phyloP scores from a whole-genome alignment of 805 yeast genomes.

The Candida berthetii region DNA sequence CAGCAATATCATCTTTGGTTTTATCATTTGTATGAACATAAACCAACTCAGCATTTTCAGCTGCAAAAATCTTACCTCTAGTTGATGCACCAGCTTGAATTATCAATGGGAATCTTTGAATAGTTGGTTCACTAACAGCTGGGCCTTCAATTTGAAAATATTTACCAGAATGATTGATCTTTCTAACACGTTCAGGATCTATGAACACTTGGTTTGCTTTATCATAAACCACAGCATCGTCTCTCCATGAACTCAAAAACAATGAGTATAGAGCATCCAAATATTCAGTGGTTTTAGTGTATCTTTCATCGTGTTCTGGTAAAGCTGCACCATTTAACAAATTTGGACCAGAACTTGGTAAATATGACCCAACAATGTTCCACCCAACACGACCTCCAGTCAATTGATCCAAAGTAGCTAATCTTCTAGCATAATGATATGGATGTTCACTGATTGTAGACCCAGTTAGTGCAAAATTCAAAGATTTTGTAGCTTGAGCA shows the following conservation, averaged over 20 bases:
- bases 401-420: constrained; percentile 34
- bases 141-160: constrained; percentile 33
- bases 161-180: constrained; percentile 30
- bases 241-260: constrained; percentile 34
- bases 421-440: constrained; percentile 30
- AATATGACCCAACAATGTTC: constrained; percentile 36
- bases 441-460: constrained; percentile 37
- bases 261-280: constrained; percentile 30
- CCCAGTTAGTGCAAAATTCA: constrained; percentile 32
- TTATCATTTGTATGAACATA: constrained; percentile 26
- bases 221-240: constrained; percentile 22
- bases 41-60: constrained; percentile 33
- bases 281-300: constrained; percentile 32
- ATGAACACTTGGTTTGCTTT: constrained; percentile 23
- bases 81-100: constrained; percentile 36
- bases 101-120: constrained; percentile 35
- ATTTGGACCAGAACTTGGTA: constrained; percentile 34
- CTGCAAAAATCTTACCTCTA: constrained; percentile 32
- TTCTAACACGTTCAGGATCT: constrained; percentile 27
- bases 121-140: constrained; percentile 30
- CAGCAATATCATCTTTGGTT: constrained; percentile 21
- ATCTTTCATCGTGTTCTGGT: constrained; percentile 33
- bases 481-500: constrained; percentile 31
- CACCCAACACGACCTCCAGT: constrained; percentile 37
- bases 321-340: constrained; percentile 25